Percentiles rank a stretch among this genome's conserved stretches.
These are phyloP conservation scores for Sarcodon aspratus DNA, from an alignment of 768 basidiomycete species.

Conservation along the genomic window DNA sequence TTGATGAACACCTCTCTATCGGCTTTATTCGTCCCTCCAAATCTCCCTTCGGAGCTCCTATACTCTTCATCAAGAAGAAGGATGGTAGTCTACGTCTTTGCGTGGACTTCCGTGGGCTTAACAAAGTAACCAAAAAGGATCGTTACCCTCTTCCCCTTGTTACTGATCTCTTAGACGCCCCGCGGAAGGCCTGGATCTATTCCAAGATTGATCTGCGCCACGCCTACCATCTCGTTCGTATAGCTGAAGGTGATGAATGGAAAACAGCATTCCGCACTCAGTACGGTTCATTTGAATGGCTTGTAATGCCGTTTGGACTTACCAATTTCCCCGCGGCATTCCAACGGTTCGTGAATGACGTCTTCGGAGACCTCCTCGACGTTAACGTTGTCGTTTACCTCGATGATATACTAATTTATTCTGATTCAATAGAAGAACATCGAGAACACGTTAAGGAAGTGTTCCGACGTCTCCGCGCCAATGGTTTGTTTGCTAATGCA, in stretches of 20 bases:
- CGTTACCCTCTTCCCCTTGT: constrained; percentile 22
- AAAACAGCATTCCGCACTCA: constrained; percentile 27
- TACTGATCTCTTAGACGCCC: constrained; percentile 16
- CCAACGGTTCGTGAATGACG: constrained; percentile 7
- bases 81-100: constrained; percentile 12
- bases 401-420: constrained; percentile 9
- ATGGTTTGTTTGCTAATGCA: constrained; percentile 16
- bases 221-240: constrained; percentile 29
- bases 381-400: constrained; percentile 5
- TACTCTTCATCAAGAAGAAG: constrained; percentile 19
- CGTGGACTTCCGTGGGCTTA: constrained; percentile 17
- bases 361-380: constrained; percentile 8
- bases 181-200: constrained; percentile 16
- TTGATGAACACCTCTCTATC: constrained; percentile 7
- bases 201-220: constrained; percentile 27
- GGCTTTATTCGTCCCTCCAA: constrained; percentile 2
- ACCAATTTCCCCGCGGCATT: constrained; percentile 9
- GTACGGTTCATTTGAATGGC: constrained; percentile 23
- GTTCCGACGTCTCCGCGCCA: constrained; percentile 16
- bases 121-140: constrained; percentile 22
- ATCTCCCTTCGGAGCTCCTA: constrained; percentile 8
- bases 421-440: constrained; percentile 7
- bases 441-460: constrained; percentile 7
- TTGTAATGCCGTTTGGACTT: constrained; percentile 23
- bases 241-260: constrained; percentile 23